These are phyloP conservation scores for Populus tremula DNA, from an alignment of 345 rosid genomes.

Conservation along the genomic window DNA sequence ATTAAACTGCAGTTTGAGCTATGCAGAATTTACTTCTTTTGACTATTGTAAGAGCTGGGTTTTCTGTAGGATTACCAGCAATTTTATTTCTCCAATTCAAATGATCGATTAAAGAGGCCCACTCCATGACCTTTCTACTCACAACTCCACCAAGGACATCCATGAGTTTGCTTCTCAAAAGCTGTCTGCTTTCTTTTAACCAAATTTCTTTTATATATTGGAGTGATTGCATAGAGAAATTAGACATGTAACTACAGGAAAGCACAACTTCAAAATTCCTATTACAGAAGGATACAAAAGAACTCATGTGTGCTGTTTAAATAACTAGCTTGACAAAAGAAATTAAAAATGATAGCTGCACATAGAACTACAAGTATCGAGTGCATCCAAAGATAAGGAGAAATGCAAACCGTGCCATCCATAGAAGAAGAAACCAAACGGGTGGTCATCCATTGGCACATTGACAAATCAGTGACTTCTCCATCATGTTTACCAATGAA, in stretches of 20 bases:
- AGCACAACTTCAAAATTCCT: not conserved
- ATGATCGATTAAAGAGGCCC: not conserved
- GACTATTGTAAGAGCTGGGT: not conserved
- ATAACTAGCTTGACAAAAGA: not conserved
- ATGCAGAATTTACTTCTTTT: not conserved
- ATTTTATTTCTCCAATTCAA: not conserved
- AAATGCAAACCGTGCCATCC: conserved; percentile 81
- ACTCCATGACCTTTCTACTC: not conserved
- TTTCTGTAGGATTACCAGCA: not conserved
- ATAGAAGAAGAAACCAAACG: conserved; percentile 80
- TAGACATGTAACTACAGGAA: not conserved
- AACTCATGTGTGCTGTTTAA: not conserved
- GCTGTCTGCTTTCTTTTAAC: not conserved
- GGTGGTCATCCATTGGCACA: conserved; percentile 88
- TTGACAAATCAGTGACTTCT: conserved; percentile 87
- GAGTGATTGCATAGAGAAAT: not conserved
- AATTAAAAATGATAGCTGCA: not conserved
- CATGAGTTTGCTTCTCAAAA: not conserved
- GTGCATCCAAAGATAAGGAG: not conserved
- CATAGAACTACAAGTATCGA: not conserved
- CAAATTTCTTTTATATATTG: not conserved
- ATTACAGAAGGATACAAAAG: not conserved
- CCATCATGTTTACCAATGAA: conserved; percentile 88
- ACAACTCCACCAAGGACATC: not conserved
- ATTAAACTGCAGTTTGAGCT: not conserved